Conservation (phyloP, 129 eudicot genomes). For the Escallonia herrerae region DNA sequence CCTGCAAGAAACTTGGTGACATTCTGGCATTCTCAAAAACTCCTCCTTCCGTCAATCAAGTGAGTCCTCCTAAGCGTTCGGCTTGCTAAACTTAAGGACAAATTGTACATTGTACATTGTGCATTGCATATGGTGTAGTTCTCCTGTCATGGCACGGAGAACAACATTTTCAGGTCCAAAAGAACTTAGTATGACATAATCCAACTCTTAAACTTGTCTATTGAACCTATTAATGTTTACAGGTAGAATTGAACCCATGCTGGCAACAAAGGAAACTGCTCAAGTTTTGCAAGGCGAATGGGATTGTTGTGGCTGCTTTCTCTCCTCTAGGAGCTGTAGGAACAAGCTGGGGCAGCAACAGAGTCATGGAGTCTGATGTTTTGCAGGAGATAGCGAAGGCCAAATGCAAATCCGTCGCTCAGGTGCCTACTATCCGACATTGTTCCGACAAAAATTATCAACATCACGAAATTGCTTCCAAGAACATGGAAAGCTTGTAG, state of each 20-base stretch:
- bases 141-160: not conserved
- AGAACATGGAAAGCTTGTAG: not conserved
- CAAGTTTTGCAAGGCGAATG: constrained; percentile 14
- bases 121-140: too few relatives aligned
- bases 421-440: not conserved
- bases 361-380: constrained; percentile 9
- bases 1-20: constrained; percentile 12
- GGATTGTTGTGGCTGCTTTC: constrained; percentile 7
- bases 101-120: too few relatives aligned
- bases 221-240: not conserved
- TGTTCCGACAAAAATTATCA: not conserved
- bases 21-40: constrained; percentile 7
- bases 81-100: too few relatives aligned
- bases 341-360: constrained; percentile 6
- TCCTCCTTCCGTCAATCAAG: constrained; percentile 23
- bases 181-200: not conserved
- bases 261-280: constrained; percentile 19
- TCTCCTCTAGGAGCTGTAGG: constrained; percentile 15
- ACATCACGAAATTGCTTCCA: too few relatives aligned
- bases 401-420: constrained; percentile 14
- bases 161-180: not conserved
- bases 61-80: not conserved
- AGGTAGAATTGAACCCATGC: constrained; percentile 8
- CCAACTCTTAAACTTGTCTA: not conserved
- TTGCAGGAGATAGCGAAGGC: constrained; percentile 9